Base-by-base conservation (phyloP, 2,329 filamentous ascomycete species). In the Botrytis medusae region DNA sequence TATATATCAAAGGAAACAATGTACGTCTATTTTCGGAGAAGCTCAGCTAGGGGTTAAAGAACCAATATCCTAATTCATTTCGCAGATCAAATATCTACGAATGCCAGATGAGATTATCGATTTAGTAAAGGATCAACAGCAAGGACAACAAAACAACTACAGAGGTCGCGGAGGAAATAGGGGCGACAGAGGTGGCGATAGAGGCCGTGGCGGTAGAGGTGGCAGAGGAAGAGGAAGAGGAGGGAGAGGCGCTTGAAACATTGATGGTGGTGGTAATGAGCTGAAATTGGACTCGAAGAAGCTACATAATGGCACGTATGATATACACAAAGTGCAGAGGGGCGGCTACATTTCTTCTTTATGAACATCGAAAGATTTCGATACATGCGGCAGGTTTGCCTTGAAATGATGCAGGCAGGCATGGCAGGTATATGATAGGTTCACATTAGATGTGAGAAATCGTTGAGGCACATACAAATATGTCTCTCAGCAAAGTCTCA, bases 101-200 rank as follows among this genome's bases (percentile, higher is more conserved):
- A 93, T 99, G 4, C 94, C 95, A 70, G 95, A 99, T 84, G 95
- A 98, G 83, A 97, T 99, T 75, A 93, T 99, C 84, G 95, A 98
- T 77, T 84, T 94, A 57, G 95, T 96, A 37, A 97, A 94, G 86
- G 95, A 98, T 81, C 95, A 98, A 83, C 92, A 93, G 81, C 74
- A 76, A 67, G 73, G 76, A 42, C 78, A 79, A 34, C 79, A 80
- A 69, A 74, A 76, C 18, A 85, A 85, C 75, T 92, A 91, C 80
- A 87, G 91, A 73, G 90, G 92, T 65, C 90, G 91, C 59, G 87
- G 88, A 75, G 87, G 89, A 25, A 89, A 90, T 62, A 86, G 88
- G 44, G 87, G 88, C 62, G 84, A 88, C 73, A 82, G 84, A 40
- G 79, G 83, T 74, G 83, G 84, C 46, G 80, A 83, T 29, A 81